Base-by-base conservation (phyloP, 345 rosid species). In the Brassica nigra region DNA sequence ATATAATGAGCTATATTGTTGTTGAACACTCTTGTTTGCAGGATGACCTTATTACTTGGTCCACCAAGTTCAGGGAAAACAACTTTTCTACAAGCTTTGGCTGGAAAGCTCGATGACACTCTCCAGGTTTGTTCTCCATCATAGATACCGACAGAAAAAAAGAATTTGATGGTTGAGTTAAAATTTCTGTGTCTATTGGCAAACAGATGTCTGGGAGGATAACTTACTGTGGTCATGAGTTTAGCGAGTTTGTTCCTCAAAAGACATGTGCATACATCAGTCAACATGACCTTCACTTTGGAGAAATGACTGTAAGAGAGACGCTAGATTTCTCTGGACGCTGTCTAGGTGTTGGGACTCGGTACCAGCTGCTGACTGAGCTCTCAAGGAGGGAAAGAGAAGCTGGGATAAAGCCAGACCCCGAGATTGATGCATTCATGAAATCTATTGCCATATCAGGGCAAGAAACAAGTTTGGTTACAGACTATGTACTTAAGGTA, bases 61-160 rank as follows among this genome's bases (percentile, higher is more conserved):
- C 99, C 97, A 23, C 99, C 99, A 2, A 87, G 87, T 5, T 86
- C 99, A 5, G 97, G 99, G 70, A 92, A 95, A 84, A 90, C 99
- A 74, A 92, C 97, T 18, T 73, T 91, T 49, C 62, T 95, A 78
- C 86, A 80, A 58, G 99, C 92, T 68, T 90, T 95, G 55, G 94
- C 94, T 0, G 89, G 92, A 52, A 91, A 88, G 80, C 93, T 90
- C 3, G 92, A 92, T 58, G 65, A 55, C 47, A 83, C 87, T 62
- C 79, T 95, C 27, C 87, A 81, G 85, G 97, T 94, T 68, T 49
- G 75, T 74, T 75, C 1, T 67, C 27, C 34, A 65, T 58, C 15
- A 63, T 54, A 20, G 28, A 55, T 57, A 30, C 52, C 28, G 18
- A 6, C 8, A 2, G 3, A 23, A 23, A 23, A 23, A 23, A 23